Percentiles rank a stretch among this genome's conserved stretches.
Evolutionary conservation across 23 red algal genomes (phyloP).

Genomic region (Agarophyton chilense): DNA sequence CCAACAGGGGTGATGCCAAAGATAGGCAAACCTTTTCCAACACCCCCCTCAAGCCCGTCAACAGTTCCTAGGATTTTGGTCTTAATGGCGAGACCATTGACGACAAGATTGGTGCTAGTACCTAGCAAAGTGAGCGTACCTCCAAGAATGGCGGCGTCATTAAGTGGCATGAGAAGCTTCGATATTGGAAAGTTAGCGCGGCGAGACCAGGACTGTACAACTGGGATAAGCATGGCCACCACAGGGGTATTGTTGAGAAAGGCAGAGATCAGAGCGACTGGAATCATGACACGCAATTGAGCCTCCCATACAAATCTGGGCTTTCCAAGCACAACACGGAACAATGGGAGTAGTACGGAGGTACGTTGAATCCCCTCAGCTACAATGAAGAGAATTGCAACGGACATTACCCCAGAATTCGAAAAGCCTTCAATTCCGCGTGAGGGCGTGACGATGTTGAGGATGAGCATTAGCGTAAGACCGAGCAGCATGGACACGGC

Average conservation of each 20-base stretch:
- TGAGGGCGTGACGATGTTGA: constrained; percentile 71
- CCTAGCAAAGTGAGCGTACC: constrained; percentile 86
- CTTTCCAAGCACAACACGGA: constrained; percentile 78
- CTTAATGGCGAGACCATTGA: constrained; percentile 73
- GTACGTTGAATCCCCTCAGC: constrained; percentile 94
- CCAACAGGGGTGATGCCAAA: constrained; percentile 87
- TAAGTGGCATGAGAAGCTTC: constrained; percentile 94
- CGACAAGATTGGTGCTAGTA: constrained; percentile 84
- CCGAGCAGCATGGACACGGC: constrained; percentile 71
- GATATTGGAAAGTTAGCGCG: constrained; percentile 71
- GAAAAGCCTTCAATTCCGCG: constrained; percentile 81
- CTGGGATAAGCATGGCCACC: constrained; percentile 92
- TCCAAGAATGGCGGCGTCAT: constrained; percentile 90
- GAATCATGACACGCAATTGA: constrained; percentile 78
- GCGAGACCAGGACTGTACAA: constrained; percentile 85
- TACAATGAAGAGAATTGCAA: constrained; percentile 90
- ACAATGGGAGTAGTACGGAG: constrained; percentile 71
- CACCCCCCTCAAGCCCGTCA: constrained; percentile 19
- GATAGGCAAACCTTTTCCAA: constrained; percentile 46
- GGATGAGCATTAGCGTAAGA: constrained; percentile 74
- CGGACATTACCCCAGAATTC: constrained; percentile 86
- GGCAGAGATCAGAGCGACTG: constrained; percentile 80
- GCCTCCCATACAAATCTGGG: constrained; percentile 68
- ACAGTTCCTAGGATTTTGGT: constrained; percentile 41
- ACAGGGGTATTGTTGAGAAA: constrained; percentile 96